A percentile compares a stretch with the other conserved stretches of the same genome.
Conservation (phyloP, 495 filamentous ascomycete species). For the Xanthoparmelia taractica region DNA sequence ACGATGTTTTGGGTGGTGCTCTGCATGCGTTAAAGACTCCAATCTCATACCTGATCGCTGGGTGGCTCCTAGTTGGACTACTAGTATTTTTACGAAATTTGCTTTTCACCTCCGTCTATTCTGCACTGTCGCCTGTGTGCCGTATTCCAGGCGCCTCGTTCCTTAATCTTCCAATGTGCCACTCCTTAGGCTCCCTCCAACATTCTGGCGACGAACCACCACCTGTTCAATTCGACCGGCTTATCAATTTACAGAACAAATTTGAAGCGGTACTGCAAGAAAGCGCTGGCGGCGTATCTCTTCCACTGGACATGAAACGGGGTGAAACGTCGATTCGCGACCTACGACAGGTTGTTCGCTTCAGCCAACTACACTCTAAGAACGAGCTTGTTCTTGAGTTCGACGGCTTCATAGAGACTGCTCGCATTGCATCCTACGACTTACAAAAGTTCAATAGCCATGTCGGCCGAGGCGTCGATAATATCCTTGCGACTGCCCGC, state of each 20-base stretch:
- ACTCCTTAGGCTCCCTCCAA: slow-evolving; percentile 26
- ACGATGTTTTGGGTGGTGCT: slow-evolving; percentile 42
- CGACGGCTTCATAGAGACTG: slow-evolving; percentile 55
- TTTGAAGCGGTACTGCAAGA: slow-evolving; percentile 61
- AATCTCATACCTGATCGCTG: slow-evolving; percentile 45
- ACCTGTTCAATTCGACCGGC: slow-evolving; percentile 54
- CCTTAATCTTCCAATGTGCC: slow-evolving; percentile 54
- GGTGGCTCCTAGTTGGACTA: slow-evolving; percentile 45
- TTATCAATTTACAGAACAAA: slow-evolving; percentile 56
- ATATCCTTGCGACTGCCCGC: slow-evolving; percentile 56
- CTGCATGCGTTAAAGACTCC: slow-evolving; percentile 47
- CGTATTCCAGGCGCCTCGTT: slow-evolving; percentile 52
- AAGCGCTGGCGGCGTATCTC: slow-evolving; percentile 46
- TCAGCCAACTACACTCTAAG: slow-evolving; percentile 38
- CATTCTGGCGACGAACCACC: slow-evolving; percentile 22
- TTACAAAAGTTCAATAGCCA: slow-evolving; percentile 61
- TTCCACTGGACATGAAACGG: slow-evolving; percentile 62
- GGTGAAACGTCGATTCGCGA: slow-evolving; percentile 62
- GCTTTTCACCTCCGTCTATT: slow-evolving; percentile 40
- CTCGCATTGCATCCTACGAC: slow-evolving; percentile 46
- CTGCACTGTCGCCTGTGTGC: slow-evolving; percentile 56
- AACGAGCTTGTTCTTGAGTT: slow-evolving; percentile 61
- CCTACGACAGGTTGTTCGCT: slow-evolving; percentile 54
- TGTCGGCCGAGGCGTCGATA: slow-evolving; percentile 61
- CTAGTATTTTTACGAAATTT: slow-evolving; percentile 45